A percentile compares a stretch with the other conserved stretches of the same genome.
Evolutionary conservation across 2,329 filamentous ascomycete genomes (phyloP).

Genomic region (Pestalotiopsis sp.): DNA sequence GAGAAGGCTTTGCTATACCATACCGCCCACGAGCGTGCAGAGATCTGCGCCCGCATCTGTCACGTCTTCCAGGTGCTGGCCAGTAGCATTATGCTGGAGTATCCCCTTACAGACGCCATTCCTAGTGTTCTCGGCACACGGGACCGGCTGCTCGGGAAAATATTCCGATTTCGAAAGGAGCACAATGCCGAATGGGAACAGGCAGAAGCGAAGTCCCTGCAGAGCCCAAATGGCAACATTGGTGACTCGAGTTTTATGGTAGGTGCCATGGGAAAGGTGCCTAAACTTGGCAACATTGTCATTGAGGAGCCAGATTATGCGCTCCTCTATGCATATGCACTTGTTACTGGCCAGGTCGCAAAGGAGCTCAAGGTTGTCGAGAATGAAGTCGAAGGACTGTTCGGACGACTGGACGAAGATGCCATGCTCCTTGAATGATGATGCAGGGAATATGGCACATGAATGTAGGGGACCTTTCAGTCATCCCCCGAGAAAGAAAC

Average conservation of each 20-base stretch:
- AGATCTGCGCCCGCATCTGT: constrained; percentile 86
- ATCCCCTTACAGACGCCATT: constrained; percentile 85
- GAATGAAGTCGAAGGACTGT: constrained; percentile 63
- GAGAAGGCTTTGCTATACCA: constrained; percentile 80
- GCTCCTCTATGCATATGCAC: constrained; percentile 85
- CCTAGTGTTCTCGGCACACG: constrained; percentile 81
- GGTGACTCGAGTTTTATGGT: constrained; percentile 18
- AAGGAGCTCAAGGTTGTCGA: constrained; percentile 65
- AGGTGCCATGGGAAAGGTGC: constrained; percentile 23
- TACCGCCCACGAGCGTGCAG: constrained; percentile 76
- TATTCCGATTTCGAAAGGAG: constrained; percentile 82
- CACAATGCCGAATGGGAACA: constrained; percentile 37
- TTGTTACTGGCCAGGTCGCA: constrained; percentile 69
- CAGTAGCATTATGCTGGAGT: constrained; percentile 91
- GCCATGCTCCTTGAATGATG: constrained; percentile 56
- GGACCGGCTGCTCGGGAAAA: constrained; percentile 82
- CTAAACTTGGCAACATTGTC: constrained; percentile 34
- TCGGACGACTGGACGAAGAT: constrained; percentile 65
- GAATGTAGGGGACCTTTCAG: not conserved
- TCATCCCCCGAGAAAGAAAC: not conserved
- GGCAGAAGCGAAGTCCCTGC: not conserved
- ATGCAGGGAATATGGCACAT: not conserved
- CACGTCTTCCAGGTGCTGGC: constrained; percentile 87
- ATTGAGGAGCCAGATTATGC: constrained; percentile 84
- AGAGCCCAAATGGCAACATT: constrained; percentile 17